These are phyloP conservation scores for Cyberlindnera suaveolens DNA, from an alignment of 805 yeast species.

Conservation along the genomic window DNA sequence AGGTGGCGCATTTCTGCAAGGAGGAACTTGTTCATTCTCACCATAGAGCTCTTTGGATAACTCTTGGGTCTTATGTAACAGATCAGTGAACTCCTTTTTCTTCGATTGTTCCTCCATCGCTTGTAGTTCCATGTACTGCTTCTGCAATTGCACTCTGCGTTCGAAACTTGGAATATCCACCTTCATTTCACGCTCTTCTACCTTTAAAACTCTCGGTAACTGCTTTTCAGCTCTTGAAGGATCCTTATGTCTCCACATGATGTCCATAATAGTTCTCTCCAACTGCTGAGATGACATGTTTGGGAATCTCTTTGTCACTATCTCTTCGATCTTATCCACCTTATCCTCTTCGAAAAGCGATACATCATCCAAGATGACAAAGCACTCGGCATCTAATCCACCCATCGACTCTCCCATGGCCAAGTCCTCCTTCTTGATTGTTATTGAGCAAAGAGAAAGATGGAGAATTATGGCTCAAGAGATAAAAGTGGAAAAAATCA, in stretches of 20 bases:
- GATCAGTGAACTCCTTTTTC: slow-evolving; percentile 13
- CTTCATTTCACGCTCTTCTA: slow-evolving; percentile 12
- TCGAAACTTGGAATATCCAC: slow-evolving; percentile 23
- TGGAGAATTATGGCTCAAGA: no score
- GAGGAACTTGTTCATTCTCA: slow-evolving; percentile 3
- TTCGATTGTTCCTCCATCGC: neutral
- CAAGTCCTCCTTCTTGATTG: no score
- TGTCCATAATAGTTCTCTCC: slow-evolving; percentile 33
- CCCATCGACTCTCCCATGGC: neutral
- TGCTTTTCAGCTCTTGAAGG: slow-evolving; percentile 15
- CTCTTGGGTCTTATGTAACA: slow-evolving; percentile 14
- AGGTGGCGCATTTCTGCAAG: slow-evolving; percentile 23
- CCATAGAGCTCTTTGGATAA: slow-evolving; percentile 19
- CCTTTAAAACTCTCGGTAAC: slow-evolving; percentile 17
- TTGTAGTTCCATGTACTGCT: slow-evolving; percentile 16
- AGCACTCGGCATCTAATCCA: slow-evolving; percentile 24
- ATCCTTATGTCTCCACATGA: slow-evolving; percentile 35
- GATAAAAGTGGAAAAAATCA: no score
- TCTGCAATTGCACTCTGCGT: slow-evolving; percentile 21
- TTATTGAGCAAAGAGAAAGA: no score
- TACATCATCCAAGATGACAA: slow-evolving; percentile 26
- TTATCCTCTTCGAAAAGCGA: slow-evolving; percentile 32
- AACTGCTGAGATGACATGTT: slow-evolving; percentile 17
- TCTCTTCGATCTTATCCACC: slow-evolving; percentile 31
- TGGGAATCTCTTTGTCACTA: slow-evolving; percentile 21